phyloP scores from a whole-genome alignment of 2,329 filamentous ascomycete genomes.

The Phialocephala subalpina region DNA sequence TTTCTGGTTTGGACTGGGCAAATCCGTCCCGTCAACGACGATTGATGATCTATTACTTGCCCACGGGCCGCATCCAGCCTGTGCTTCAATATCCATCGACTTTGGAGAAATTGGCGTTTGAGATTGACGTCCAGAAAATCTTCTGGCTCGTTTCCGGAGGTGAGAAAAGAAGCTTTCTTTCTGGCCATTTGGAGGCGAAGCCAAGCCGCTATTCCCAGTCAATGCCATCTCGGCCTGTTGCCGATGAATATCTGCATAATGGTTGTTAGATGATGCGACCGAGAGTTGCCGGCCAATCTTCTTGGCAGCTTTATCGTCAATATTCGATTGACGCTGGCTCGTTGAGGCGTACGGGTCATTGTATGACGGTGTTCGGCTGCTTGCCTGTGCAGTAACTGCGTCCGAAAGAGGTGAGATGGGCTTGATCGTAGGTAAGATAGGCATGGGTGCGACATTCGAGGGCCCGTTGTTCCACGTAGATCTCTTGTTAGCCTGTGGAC shows the following conservation, averaged over 20 bases:
- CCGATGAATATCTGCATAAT: constrained; percentile 89
- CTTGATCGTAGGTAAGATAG: constrained; percentile 91
- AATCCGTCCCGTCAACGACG: constrained; percentile 66
- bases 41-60: constrained; percentile 85
- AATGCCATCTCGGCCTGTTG: constrained; percentile 91
- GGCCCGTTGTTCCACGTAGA: constrained; percentile 92
- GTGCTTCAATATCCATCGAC: constrained; percentile 90
- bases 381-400: constrained; percentile 88
- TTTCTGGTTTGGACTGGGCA: constrained; percentile 58
- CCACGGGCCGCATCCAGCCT: constrained; percentile 91
- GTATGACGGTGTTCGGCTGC: constrained; percentile 65
- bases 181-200: constrained; percentile 79
- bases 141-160: constrained; percentile 88
- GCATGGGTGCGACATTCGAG: constrained; percentile 86
- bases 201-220: constrained; percentile 79
- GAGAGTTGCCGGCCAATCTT: constrained; percentile 97
- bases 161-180: constrained; percentile 99
- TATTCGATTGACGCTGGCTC: constrained; percentile 47
- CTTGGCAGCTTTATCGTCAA: constrained; percentile 75
- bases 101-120: constrained; percentile 81
- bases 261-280: constrained; percentile 88
- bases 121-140: constrained; percentile 86
- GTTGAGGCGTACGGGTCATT: constrained; percentile 55
- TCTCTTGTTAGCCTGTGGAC: constrained; percentile 73
- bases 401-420: constrained; percentile 98